Conservation (phyloP, 2,329 filamentous ascomycete genomes). For the Fusarium verticillioides region DNA sequence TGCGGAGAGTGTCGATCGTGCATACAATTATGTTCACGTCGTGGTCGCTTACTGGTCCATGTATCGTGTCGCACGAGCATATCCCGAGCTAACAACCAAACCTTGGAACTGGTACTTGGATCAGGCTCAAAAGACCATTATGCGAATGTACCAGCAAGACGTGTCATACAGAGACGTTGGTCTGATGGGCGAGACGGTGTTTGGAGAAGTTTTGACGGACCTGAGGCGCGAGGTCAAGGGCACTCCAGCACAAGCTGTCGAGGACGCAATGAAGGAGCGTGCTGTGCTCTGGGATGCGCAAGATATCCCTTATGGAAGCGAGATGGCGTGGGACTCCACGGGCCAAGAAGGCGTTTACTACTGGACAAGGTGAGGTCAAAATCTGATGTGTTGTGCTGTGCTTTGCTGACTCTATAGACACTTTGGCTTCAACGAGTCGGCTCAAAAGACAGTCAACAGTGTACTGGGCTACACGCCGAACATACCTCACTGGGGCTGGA, state of each 20-base stretch:
- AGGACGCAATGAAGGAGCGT: slow-evolving; percentile 59
- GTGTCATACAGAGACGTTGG: slow-evolving; percentile 59
- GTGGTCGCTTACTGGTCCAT: slow-evolving; percentile 66
- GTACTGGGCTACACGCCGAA: slow-evolving; percentile 68
- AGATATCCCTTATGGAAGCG: slow-evolving; percentile 66
- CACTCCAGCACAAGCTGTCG: slow-evolving; percentile 53
- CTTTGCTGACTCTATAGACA: slow-evolving; percentile 48
- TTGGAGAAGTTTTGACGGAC: slow-evolving; percentile 63
- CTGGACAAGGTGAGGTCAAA: slow-evolving; percentile 57
- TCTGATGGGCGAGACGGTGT: slow-evolving; percentile 70
- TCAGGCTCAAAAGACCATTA: slow-evolving; percentile 63
- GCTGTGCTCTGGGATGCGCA: slow-evolving; percentile 62
- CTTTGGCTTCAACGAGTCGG: slow-evolving; percentile 60
- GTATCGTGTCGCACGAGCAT: slow-evolving; percentile 63
- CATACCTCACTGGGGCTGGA: slow-evolving; percentile 71
- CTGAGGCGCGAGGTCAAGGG: slow-evolving; percentile 59
- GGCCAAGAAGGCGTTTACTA: slow-evolving; percentile 71
- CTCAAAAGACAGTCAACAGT: slow-evolving; percentile 61
- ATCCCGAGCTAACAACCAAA: slow-evolving; percentile 55
- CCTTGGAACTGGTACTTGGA: slow-evolving; percentile 66
- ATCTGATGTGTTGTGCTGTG: rapidly evolving
- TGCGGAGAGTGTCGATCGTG: slow-evolving; percentile 60
- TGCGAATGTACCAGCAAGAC: slow-evolving; percentile 52
- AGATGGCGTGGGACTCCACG: slow-evolving; percentile 72
- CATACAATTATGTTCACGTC: slow-evolving; percentile 70